Conservation (phyloP, 225 moss, liverwort and hornwort genomes). For the Marchantia paleacea region DNA sequence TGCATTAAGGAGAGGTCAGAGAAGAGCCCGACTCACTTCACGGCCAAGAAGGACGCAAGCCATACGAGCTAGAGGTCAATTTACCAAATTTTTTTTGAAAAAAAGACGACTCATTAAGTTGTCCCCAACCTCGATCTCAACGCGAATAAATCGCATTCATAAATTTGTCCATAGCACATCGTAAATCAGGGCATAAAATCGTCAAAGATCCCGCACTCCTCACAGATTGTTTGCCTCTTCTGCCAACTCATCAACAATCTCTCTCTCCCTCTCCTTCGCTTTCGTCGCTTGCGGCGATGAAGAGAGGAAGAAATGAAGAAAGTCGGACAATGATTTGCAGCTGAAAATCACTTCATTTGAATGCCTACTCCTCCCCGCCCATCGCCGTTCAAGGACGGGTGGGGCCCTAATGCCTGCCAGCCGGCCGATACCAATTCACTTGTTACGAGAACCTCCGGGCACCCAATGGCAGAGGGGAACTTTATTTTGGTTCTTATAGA, state of each 20-base stretch:
- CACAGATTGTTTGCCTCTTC: neutral
- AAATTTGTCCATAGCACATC: neutral
- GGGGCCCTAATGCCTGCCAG: neutral
- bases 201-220: neutral
- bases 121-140: neutral
- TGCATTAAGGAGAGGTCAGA: neutral
- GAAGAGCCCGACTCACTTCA: neutral
- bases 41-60: neutral
- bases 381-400: neutral
- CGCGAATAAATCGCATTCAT: neutral
- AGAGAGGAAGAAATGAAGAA: neutral
- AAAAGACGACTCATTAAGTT: neutral
- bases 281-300: conserved; percentile 3
- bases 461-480: neutral
- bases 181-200: neutral
- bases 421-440: neutral
- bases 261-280: neutral
- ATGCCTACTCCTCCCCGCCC: neutral
- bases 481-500: neutral
- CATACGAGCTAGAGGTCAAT: neutral
- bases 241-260: neutral
- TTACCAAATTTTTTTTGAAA: neutral
- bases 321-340: neutral
- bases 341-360: neutral
- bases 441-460: neutral